These are phyloP conservation scores for Starmerella stellata DNA, from an alignment of 805 yeast genomes.

Conservation along the genomic window DNA sequence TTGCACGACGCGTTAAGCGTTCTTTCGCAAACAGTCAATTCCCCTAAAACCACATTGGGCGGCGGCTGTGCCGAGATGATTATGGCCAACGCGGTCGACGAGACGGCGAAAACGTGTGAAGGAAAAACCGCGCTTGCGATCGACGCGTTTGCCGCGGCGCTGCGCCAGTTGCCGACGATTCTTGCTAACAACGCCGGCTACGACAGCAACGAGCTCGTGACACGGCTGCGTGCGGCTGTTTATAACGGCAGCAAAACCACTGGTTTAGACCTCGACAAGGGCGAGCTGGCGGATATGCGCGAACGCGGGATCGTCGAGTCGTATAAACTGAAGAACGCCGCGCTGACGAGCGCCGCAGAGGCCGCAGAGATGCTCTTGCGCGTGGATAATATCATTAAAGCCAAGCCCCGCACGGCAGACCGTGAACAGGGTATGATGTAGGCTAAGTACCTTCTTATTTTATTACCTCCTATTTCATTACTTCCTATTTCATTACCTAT, in stretches of 20 bases:
- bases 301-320: conserved; percentile 85
- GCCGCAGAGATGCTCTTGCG: conserved; percentile 91
- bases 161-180: conserved; percentile 87
- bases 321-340: conserved; percentile 79
- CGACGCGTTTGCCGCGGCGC: conserved; percentile 83
- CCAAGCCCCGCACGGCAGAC: conserved; percentile 93
- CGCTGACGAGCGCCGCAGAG: conserved; percentile 89
- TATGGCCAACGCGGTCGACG: conserved; percentile 94
- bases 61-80: conserved; percentile 93
- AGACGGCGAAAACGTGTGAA: conserved; percentile 72
- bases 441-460: too few relatives aligned
- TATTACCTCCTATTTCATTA: too few relatives aligned
- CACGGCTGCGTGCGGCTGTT: conserved; percentile 75
- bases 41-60: conserved; percentile 79
- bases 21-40: conserved; percentile 81
- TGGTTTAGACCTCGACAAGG: conserved; percentile 75
- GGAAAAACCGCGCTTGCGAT: conserved; percentile 91
- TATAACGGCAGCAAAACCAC: conserved; percentile 83
- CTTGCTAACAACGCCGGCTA: conserved; percentile 94
- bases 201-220: conserved; percentile 79
- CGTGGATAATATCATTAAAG: conserved; percentile 91
- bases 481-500: too few relatives aligned
- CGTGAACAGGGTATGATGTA: conserved; percentile 14
- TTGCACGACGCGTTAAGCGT: conserved; percentile 93
- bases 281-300: conserved; percentile 82